phyloP scores from a whole-genome alignment of 768 basidiomycete genomes.

The Suillus subaureus region DNA sequence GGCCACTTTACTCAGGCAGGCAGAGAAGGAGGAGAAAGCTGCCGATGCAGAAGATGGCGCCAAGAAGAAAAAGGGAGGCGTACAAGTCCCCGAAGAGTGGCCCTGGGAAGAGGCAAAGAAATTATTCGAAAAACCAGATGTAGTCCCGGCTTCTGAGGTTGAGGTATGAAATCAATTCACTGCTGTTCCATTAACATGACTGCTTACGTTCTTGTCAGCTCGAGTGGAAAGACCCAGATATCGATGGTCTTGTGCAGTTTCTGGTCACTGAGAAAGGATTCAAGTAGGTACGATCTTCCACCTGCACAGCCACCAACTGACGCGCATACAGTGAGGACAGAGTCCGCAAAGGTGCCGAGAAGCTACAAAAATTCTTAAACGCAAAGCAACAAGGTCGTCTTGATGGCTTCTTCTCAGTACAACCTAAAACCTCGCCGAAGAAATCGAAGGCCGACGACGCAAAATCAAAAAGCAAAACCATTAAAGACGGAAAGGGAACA shows the following conservation, averaged over 20 bases:
- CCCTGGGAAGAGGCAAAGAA: conserved; percentile 95
- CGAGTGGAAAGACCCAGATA: conserved; percentile 92
- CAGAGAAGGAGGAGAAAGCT: conserved; percentile 46
- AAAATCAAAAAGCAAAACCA: conserved; percentile 43
- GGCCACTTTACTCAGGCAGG: conserved; percentile 25
- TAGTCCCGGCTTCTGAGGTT: conserved; percentile 80
- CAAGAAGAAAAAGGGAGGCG: conserved; percentile 65
- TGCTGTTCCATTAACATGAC: not conserved
- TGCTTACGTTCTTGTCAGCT: conserved; percentile 49
- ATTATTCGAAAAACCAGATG: conserved; percentile 89
- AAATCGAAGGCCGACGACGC: conserved; percentile 35
- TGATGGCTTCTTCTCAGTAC: conserved; percentile 91
- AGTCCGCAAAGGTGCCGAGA: conserved; percentile 93
- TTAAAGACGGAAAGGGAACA: conserved; percentile 35
- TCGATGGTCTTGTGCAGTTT: conserved; percentile 93
- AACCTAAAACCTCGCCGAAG: conserved; percentile 58
- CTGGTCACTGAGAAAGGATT: conserved; percentile 95
- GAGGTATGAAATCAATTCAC: conserved; percentile 53
- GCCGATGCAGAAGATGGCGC: conserved; percentile 42
- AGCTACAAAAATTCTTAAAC: conserved; percentile 82
- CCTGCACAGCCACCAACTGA: not conserved
- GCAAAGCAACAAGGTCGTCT: conserved; percentile 96
- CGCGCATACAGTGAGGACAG: conserved; percentile 83
- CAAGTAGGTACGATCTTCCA: conserved; percentile 60
- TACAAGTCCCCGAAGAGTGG: conserved; percentile 92